Percentiles rank a stretch among this genome's conserved stretches.
Conservation (phyloP, 1,139 yeast species). For the Yamadazyma dendronema region DNA sequence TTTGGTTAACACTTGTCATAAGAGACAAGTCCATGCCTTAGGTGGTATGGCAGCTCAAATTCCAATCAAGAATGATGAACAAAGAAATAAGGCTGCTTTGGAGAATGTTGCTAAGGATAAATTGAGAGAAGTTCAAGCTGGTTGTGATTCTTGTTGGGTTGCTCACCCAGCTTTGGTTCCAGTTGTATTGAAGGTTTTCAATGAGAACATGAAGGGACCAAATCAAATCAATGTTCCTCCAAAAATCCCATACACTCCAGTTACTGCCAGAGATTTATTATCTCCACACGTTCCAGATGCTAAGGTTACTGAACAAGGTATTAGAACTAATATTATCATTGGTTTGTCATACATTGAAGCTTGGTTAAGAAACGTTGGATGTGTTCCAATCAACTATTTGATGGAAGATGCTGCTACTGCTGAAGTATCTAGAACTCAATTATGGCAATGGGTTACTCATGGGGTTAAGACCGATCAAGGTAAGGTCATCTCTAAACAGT, state of each 20-base stretch:
- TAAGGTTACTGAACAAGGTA: conserved; percentile 67
- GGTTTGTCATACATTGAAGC: conserved; percentile 81
- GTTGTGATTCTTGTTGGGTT: conserved; percentile 83
- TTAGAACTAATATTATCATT: conserved; percentile 66
- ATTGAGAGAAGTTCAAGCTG: conserved; percentile 70
- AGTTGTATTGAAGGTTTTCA: conserved; percentile 72
- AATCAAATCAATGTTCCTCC: conserved; percentile 72
- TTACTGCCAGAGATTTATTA: conserved; percentile 67
- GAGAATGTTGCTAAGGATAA: conserved; percentile 71
- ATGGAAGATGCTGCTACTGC: conserved; percentile 92
- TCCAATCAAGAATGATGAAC: conserved; percentile 68
- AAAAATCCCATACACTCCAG: conserved; percentile 41
- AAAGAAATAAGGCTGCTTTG: conserved; percentile 65
- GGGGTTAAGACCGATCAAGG: conserved; percentile 63
- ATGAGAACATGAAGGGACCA: conserved; percentile 81
- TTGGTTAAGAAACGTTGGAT: conserved; percentile 77
- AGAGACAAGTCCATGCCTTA: conserved; percentile 75
- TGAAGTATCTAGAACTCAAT: conserved; percentile 78
- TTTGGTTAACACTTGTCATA: conserved; percentile 69
- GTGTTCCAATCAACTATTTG: conserved; percentile 78
- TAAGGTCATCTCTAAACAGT: conserved; percentile 55
- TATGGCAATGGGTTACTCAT: conserved; percentile 84
- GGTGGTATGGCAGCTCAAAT: conserved; percentile 88
- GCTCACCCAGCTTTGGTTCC: conserved; percentile 80
- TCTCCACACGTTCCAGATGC: conserved; percentile 69